These are phyloP conservation scores for Lagenidium giganteum DNA, from an alignment of 352 stramenopile species.

Conservation along the genomic window DNA sequence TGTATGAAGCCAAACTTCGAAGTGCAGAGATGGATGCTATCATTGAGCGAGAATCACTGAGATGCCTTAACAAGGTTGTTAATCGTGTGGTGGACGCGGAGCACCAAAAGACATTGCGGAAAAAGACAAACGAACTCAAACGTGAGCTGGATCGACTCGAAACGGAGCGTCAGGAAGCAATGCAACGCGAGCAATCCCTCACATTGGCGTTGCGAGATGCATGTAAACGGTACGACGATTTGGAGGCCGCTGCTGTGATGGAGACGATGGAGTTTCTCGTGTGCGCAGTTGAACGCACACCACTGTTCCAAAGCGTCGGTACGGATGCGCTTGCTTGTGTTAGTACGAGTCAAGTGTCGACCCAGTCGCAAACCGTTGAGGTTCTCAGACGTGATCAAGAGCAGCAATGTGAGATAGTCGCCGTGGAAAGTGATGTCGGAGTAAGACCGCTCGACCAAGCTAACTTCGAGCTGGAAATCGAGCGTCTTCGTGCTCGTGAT, in stretches of 20 bases:
- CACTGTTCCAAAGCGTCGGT: too few species aligned
- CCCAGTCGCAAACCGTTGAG: too few species aligned
- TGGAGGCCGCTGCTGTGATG: constrained; percentile 31
- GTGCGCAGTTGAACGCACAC: constrained; percentile 35
- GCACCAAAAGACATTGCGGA: constrained; percentile 14
- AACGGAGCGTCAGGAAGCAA: constrained; percentile 9
- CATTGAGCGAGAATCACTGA: constrained; percentile 16
- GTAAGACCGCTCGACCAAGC: constrained; percentile 22
- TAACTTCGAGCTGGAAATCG: constrained; percentile 39
- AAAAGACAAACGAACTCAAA: constrained; percentile 21
- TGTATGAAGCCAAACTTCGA: constrained; percentile 11
- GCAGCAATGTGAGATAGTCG: too few species aligned
- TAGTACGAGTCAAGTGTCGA: too few species aligned
- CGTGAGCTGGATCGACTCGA: constrained; percentile 30
- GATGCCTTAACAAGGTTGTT: constrained; percentile 29
- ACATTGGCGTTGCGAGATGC: constrained; percentile 2
- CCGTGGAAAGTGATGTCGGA: too few species aligned
- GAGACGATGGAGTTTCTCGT: constrained; percentile 45
- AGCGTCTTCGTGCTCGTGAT: constrained; percentile 35
- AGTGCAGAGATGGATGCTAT: constrained; percentile 13
- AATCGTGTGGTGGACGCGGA: constrained; percentile 43
- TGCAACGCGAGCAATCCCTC: neutral
- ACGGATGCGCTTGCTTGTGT: too few species aligned
- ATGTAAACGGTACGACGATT: constrained; percentile 18
- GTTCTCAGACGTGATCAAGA: too few species aligned